Evolutionary conservation across 176 grass and related monocot species (phyloP).

Genomic region (Zoysia pacifica): DNA sequence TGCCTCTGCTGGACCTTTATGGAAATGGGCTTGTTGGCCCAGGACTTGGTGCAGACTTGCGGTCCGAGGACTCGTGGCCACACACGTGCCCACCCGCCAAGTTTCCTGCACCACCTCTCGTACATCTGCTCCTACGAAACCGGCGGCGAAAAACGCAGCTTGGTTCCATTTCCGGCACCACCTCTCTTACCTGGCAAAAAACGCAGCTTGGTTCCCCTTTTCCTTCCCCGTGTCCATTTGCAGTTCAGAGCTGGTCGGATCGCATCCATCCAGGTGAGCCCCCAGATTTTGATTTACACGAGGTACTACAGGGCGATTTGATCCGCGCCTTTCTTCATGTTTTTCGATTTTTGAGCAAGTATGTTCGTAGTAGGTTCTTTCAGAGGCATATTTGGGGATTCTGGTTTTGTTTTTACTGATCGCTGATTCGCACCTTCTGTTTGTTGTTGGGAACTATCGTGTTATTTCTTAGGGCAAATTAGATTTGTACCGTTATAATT

Average conservation of each 20-base stretch:
- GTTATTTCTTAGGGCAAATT: too few relatives aligned
- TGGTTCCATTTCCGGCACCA: constrained; percentile 17
- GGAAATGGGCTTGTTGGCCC: not conserved
- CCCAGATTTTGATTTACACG: not conserved
- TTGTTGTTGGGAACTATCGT: not conserved
- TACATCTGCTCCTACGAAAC: constrained; percentile 18
- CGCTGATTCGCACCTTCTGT: not conserved
- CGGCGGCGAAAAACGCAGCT: constrained; percentile 27
- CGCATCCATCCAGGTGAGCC: constrained; percentile 20
- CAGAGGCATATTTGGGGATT: not conserved
- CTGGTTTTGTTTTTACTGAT: not conserved
- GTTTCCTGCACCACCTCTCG: not conserved
- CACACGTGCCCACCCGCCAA: constrained; percentile 7
- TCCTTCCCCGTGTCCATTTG: not conserved
- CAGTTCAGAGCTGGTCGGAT: not conserved
- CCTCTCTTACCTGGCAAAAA: too few relatives aligned
- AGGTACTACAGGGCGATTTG: not conserved
- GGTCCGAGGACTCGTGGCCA: not conserved
- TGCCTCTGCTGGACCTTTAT: not conserved
- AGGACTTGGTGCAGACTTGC: not conserved
- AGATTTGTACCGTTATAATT: too few relatives aligned
- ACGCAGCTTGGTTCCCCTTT: not conserved
- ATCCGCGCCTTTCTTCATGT: not conserved
- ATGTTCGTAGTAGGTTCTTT: not conserved
- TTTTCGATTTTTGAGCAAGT: not conserved